phyloP scores from a whole-genome alignment of 2,329 filamentous ascomycete genomes.

The Pestalotiopsis sp. region DNA sequence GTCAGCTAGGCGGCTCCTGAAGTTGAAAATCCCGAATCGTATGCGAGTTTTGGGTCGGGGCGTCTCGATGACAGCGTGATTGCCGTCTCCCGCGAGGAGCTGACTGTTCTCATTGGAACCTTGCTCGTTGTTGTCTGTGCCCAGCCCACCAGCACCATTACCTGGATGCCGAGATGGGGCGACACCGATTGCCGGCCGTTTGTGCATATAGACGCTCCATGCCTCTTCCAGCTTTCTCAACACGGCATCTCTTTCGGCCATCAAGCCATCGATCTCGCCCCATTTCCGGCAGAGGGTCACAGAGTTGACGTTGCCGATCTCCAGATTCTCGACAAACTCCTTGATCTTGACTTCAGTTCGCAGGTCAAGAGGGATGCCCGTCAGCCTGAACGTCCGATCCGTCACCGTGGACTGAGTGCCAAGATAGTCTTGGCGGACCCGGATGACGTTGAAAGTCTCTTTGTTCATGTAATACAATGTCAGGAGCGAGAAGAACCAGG shows the following conservation, averaged over 20 bases:
- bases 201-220: slow-evolving; percentile 77
- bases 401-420: slow-evolving; percentile 95
- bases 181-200: slow-evolving; percentile 37
- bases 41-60: slow-evolving; percentile 70
- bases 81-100: slow-evolving; percentile 54
- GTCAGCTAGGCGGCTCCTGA: slow-evolving; percentile 76
- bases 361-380: slow-evolving; percentile 80
- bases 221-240: slow-evolving; percentile 78
- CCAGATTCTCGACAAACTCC: slow-evolving; percentile 81
- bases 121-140: slow-evolving; percentile 33
- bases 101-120: slow-evolving; percentile 58
- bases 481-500: slow-evolving; percentile 85
- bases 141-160: slow-evolving; percentile 19
- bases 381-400: slow-evolving; percentile 88
- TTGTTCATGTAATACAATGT: slow-evolving; percentile 81
- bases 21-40: slow-evolving; percentile 75
- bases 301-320: slow-evolving; percentile 86
- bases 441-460: slow-evolving; percentile 84
- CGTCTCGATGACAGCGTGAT: slow-evolving; percentile 42
- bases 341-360: slow-evolving; percentile 83
- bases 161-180: slow-evolving; percentile 34
- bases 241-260: slow-evolving; percentile 65
- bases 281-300: slow-evolving; percentile 88
- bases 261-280: slow-evolving; percentile 75
- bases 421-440: slow-evolving; percentile 85